Base-by-base conservation (phyloP, 805 yeast genomes). In the Yarrowia sp. region DNA sequence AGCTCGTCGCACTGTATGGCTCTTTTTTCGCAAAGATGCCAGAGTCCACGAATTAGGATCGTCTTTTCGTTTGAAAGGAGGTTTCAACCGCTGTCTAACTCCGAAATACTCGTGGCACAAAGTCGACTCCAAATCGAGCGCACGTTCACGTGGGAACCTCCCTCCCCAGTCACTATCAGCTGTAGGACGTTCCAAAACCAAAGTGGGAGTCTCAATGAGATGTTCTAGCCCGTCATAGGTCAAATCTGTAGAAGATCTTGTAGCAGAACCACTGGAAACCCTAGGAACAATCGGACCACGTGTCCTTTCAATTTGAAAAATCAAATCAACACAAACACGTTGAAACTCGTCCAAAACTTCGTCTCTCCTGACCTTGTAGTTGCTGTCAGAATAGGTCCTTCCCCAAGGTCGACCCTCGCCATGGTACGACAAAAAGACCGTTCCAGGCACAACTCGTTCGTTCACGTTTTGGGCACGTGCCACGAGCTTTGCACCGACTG, bases 381-480 rank as follows among this genome's bases (percentile, higher is more conserved):
- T 28, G 8, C 24, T 6, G 6, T 46, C 52, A 2, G 49, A 28
- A 9, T 40, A 1, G 3, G 26, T 16, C 6, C 36, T 24, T 38
- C 67, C 40, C 30, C 14, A 33, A 3, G 44, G 35, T 4, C 5
- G n/a, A 11, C 63, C 38, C 11, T 35, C 32, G 4, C 62, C 40
- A 30, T 32, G 38, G 36, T 32, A 51, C 58, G 62, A 56, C 19
- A 44, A 10, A 48, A 65, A 48, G 5, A 43, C 41, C 9, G 41
- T 54, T 5, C 33, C 64, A 0, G 43, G 65, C 4, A 59, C 17
- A 19, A 44, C 64, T 0, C n/a, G 46, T n/a, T 40, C 49, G 8
- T 28, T 14, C 5, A 17, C 49, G 21, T 40, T 40, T 16, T 41
- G 46, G 4, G 35, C 49, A 10, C 62, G 35, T 6, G 26, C 8